A percentile compares a stretch with the other conserved stretches of the same genome.
phyloP scores from a whole-genome alignment of 305 asterid species.

The Fraxinus greggii region DNA sequence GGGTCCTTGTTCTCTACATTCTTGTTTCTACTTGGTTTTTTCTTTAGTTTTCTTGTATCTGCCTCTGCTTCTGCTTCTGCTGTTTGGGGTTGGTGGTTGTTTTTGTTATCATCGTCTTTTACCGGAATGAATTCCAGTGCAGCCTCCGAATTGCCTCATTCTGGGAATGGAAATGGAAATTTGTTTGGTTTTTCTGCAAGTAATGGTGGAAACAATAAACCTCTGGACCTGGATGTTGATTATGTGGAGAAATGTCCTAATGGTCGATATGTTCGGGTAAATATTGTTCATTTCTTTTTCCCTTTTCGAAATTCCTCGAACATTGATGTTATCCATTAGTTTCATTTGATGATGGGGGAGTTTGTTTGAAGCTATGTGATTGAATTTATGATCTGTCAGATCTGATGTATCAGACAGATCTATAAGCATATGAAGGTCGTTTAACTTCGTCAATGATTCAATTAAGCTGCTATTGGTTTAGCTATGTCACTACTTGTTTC shows the following conservation, averaged over 20 bases:
- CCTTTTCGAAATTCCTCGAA: neutral
- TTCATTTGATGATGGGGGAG: neutral
- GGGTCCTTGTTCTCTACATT: constrained; percentile 8
- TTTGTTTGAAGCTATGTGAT: neutral
- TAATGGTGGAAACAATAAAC: constrained; percentile 30
- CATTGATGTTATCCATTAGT: neutral
- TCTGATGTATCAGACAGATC: neutral
- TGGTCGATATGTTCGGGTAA: constrained; percentile 69
- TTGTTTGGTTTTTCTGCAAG: constrained; percentile 22
- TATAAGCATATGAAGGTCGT: neutral
- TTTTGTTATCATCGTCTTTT: constrained; percentile 17
- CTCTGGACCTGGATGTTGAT: constrained; percentile 32
- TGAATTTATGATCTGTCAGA: neutral
- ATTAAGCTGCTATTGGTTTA: neutral
- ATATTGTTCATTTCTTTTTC: neutral
- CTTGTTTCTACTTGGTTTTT: constrained; percentile 20
- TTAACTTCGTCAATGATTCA: constrained; percentile 6
- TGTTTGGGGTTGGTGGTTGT: constrained; percentile 2
- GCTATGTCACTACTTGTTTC: neutral
- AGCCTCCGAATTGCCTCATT: constrained; percentile 27
- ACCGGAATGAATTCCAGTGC: constrained; percentile 41
- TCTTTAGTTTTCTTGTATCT: constrained; percentile 13
- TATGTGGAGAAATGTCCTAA: constrained; percentile 57
- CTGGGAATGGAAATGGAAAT: constrained; percentile 26
- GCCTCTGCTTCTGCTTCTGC: constrained; percentile 21